phyloP scores from a whole-genome alignment of 805 yeast species.

The Wickerhamiella bombiphila region DNA sequence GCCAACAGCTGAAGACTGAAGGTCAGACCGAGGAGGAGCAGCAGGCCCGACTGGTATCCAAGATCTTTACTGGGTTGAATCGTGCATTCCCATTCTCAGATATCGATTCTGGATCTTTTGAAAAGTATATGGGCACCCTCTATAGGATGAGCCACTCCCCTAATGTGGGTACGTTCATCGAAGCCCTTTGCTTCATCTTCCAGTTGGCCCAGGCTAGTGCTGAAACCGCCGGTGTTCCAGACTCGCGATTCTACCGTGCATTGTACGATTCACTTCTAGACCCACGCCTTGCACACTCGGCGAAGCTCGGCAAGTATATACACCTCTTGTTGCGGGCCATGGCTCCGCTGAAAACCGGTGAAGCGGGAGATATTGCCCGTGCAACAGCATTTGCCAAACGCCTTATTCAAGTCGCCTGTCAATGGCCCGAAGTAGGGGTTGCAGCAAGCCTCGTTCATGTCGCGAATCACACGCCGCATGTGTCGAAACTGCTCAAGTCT shows the following conservation, averaged over 20 bases:
- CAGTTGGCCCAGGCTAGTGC: slow-evolving; percentile 54
- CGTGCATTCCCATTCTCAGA: slow-evolving; percentile 89
- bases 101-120: slow-evolving; percentile 48
- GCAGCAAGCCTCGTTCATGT: slow-evolving; percentile 16
- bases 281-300: slow-evolving; percentile 65
- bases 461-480: slow-evolving; percentile 43
- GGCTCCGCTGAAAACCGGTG: slow-evolving; percentile 27
- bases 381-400: slow-evolving; percentile 85
- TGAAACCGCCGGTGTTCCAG: slow-evolving; percentile 9
- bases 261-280: slow-evolving; percentile 82
- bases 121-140: slow-evolving; percentile 65
- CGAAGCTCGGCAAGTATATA: slow-evolving; percentile 85
- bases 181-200: slow-evolving; percentile 73
- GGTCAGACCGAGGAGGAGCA: slow-evolving; percentile 44
- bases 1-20: slow-evolving; percentile 19
- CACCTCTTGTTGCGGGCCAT: slow-evolving; percentile 74
- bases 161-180: slow-evolving; percentile 86
- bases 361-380: slow-evolving; percentile 45
- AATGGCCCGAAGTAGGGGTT: slow-evolving; percentile 82
- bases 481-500: slow-evolving; percentile 52
- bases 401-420: slow-evolving; percentile 66
- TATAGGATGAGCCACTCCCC: slow-evolving; percentile 87
- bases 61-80: slow-evolving; percentile 84
- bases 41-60: slow-evolving; percentile 71
- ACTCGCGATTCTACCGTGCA: slow-evolving; percentile 62